Base-by-base conservation (phyloP, 2,329 filamentous ascomycete species). In the Botryotinia calthae region DNA sequence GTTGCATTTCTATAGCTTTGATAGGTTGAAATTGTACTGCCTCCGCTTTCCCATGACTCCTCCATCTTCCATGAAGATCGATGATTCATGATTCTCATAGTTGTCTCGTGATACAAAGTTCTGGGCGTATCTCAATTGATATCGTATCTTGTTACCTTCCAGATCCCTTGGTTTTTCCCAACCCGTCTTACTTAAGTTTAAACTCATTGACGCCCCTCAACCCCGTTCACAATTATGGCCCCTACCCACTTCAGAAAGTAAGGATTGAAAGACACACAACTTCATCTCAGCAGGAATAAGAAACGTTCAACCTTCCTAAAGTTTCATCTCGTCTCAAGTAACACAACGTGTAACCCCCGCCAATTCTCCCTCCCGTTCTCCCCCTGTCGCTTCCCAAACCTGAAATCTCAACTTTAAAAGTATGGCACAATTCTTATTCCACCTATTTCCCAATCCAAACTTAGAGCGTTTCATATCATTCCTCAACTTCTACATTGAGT, bases 251-350 rank as follows among this genome's bases (percentile, higher is more conserved):
- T 12, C 16, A 28, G 28, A 56, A 28, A 56, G 51, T 56, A 56
- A 56, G 16, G 14, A 56, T 28, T 28, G 7, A 56, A 28, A 56
- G 28, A 10, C n/a, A 56, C 51, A 56, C 51, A 31, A 56, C n/a
- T 56, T 28, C 6, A 56, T 56, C n/a, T 56, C n/a, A 28, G 3
- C n/a, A 56, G 14, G 25, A 7, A 42, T 28, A 67, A 42, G 20
- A 22, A n/a, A 28, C 18, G 54, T 37, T 9, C 25, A 16, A 3
- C 46, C 54, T 40, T 14, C 25, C 22, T 22, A 37, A n/a, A 67
- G 46, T 67, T 42, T 56, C 64, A 31, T 25, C 46, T 42, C n/a
- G 48, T 67, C 34, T 67, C 48, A 56, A 40, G 64, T 66, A n/a
- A 28, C 46, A 54, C 46, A 67, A 40, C 9, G 18, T 37, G 64